Percentiles rank a stretch among this genome's conserved stretches.
These are phyloP conservation scores for Bipolaris victoriae DNA, from an alignment of 2,329 filamentous ascomycete species.

Conservation along the genomic window DNA sequence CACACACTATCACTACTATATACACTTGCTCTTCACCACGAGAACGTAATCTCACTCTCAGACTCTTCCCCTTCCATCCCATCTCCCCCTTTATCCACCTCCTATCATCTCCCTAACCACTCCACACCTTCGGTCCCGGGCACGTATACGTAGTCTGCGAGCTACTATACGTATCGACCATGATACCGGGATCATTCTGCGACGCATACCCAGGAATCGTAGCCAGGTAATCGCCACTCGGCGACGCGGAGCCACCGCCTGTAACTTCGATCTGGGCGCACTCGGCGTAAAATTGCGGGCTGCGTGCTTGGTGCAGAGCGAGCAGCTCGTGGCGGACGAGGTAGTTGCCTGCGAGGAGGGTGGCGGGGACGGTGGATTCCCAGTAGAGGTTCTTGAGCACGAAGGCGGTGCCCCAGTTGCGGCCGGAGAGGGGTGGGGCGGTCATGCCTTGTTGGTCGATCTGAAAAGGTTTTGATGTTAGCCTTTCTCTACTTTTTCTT, in stretches of 20 bases:
- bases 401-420: conserved; percentile 58
- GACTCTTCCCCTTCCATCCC: neutral
- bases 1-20: neutral
- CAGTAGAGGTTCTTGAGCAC: conserved; percentile 59
- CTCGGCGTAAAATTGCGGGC: conserved; percentile 61
- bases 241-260: conserved; percentile 56
- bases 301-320: conserved; percentile 61
- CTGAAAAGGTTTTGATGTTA: neutral
- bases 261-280: conserved; percentile 63
- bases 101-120: conserved; percentile 41
- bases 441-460: conserved; percentile 60
- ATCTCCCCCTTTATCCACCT: too few species aligned
- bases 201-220: conserved; percentile 53
- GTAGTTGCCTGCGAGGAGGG: conserved; percentile 46
- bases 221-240: conserved; percentile 51
- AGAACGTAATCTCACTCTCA: too few species aligned
- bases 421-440: conserved; percentile 54
- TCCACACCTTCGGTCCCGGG: conserved; percentile 59
- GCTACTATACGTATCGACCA: conserved; percentile 58
- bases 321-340: conserved; percentile 61
- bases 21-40: neutral
- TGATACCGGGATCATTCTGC: conserved; percentile 58
- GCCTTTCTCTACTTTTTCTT: neutral
- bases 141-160: conserved; percentile 55
- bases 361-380: conserved; percentile 60